These are phyloP conservation scores for Eimeria tenella DNA, from an alignment of 169 alveolate genomes.

Conservation along the genomic window DNA sequence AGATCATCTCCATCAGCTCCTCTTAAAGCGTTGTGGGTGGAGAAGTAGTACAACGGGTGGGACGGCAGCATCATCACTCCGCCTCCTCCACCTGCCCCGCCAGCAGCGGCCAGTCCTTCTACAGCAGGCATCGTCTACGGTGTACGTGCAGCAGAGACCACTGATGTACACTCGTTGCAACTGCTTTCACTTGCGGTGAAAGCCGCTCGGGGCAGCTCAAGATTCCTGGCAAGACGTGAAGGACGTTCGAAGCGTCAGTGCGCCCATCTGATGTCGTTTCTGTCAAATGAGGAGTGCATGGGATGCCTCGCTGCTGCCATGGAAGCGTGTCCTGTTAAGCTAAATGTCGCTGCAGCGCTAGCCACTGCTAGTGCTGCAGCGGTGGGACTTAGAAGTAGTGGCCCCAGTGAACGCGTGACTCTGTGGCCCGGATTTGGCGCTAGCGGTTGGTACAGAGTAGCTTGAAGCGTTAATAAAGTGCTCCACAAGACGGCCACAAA, in stretches of 20 bases:
- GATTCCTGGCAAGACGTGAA: neutral
- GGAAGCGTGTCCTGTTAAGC: no score
- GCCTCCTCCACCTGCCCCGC: constrained; percentile 46
- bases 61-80: constrained; percentile 73
- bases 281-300: constrained; percentile 40
- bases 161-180: neutral
- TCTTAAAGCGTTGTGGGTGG: constrained; percentile 76
- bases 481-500: constrained; percentile 22
- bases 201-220: constrained; percentile 5
- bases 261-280: constrained; percentile 53
- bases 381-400: neutral
- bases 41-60: constrained; percentile 74
- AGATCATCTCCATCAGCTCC: constrained; percentile 75
- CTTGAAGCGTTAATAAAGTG: neutral
- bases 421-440: neutral
- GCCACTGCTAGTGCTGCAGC: constrained; percentile 55
- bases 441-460: neutral
- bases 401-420: neutral
- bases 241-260: neutral
- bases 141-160: neutral
- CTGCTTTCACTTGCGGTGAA: neutral
- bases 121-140: constrained; percentile 43
- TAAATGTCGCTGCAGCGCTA: neutral
- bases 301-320: neutral
- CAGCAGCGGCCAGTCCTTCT: constrained; percentile 67